Evolutionary conservation across 1,284 basidiomycete species (phyloP), one percentile per base, ranked within the genome.

Genomic region (Tranzscheliella williamsii): DNA sequence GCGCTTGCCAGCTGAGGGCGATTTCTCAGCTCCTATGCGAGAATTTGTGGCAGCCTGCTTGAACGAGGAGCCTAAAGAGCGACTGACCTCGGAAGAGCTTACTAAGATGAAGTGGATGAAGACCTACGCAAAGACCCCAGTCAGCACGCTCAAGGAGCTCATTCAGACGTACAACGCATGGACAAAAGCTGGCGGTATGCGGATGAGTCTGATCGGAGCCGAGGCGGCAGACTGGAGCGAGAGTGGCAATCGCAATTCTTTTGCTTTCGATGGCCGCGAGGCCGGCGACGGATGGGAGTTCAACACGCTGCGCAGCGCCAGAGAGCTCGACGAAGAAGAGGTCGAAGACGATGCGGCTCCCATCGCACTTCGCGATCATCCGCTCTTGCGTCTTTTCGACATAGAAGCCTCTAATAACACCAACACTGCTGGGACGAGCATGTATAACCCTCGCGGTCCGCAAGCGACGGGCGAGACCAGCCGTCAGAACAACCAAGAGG

Each of bases 101-200:
- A 77, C 82, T 6, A 93, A 89, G 79, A 84, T 85, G n/a, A 94
- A 90, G 72, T 98, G 94, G 92, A 92, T 97, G 69, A 91, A 89
- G 73, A 82, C 84, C 12, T 79, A 85, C 18, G 80, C 84, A 24
- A 94, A 89, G 80, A 81, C 84, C 4, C 84, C 86, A 0, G 62
- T 67, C 8, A 48, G 51, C 23, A 79, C 85, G 8, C 80, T 99
- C n/a, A 87, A 87, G 68, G 94, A 97, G 53, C 82, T 97, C 32
- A 84, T 96, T 38, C 79, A 84, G 22, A 85, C 87, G 24, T 88
- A 88, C 70, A 84, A 86, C 45, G 79, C 82, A 0, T 90, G 89
- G 89, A 81, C 88, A 38, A 85, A 90, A 70, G 84, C 84, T 41
- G 89, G 88, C 1, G 90, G 89, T 2, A 86, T 87, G 40, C 83